phyloP scores from a whole-genome alignment of 441 rosid genomes.

The Arabidopsis hybrid region DNA sequence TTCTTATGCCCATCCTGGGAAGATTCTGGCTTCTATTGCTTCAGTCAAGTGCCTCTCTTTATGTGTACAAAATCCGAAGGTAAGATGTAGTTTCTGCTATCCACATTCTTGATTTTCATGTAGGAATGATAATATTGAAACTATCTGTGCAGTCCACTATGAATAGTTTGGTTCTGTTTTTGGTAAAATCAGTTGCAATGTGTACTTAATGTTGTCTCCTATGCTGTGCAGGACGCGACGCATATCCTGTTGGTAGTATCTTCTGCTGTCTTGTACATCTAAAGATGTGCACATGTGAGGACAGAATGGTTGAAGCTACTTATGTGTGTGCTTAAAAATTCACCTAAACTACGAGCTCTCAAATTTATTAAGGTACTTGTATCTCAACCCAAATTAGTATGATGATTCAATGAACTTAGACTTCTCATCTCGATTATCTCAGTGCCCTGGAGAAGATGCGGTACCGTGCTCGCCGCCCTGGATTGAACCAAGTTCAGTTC shows the following conservation, averaged over 20 bases:
- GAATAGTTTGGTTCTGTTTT: no score
- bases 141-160: no score
- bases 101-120: not conserved
- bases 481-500: no score
- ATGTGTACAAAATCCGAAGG: not conserved
- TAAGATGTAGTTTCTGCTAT: not conserved
- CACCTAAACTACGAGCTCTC: not conserved
- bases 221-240: not conserved
- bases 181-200: not conserved
- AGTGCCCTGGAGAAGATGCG: not conserved
- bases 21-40: not conserved
- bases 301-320: not conserved
- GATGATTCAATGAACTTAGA: not conserved
- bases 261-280: not conserved
- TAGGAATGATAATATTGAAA: not conserved
- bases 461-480: no score
- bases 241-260: not conserved
- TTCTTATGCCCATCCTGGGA: not conserved
- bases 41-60: not conserved
- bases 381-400: not conserved
- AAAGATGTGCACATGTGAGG: not conserved
- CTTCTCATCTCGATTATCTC: not conserved
- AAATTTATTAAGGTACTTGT: not conserved
- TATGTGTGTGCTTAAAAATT: not conserved
- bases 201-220: not conserved